Evolutionary conservation across 768 basidiomycete genomes (phyloP), one percentile per base, ranked within the genome.

Genomic region (Tulasnella sp.): DNA sequence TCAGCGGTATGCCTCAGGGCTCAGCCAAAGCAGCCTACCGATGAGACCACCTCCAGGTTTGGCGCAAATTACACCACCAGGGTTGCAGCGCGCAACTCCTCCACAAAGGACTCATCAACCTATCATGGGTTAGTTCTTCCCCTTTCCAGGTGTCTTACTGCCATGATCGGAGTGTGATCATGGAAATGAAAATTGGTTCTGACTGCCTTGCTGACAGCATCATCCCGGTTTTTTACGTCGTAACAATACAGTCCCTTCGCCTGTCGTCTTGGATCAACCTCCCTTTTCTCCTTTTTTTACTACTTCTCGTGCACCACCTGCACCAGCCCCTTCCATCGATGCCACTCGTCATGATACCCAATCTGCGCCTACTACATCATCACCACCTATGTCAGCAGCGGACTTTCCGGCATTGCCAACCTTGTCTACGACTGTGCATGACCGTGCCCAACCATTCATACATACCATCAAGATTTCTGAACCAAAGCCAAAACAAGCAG

Each of bases 281-380:
- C 61, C 64, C 61, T 61, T 55, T 53, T 58, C 65, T 68, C 71
- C 72, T 67, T 74, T 73, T 68, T 73, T 74, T 71, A 67, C 67
- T 67, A 66, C 66, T 67, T 68, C 68, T 67, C 72, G 87, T 55
- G 85, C 86, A 38, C 75, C 90, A 61, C 72, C 77, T 45, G 41
- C 58, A 47, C n/a, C 49, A 61, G 23, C 44, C 42, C 45, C 49
- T 49, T 60, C 48, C 17, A 24, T 51, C 38, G 56, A 42, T 41
- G 34, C 62, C 3, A 54, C 38, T 23, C 45, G 23, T 24, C n/a
- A 54, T 27, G 41, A 45, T n/a, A 34, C 58, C 1, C 44, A 51
- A 7, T 32, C 56, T 27, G 49, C 51, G 8, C 23, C 56, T 27
- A 29, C 51, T 23, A 26, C 55, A 10, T 21, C 54, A 24, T 27